Evolutionary conservation across 2,329 filamentous ascomycete species (phyloP), one percentile per base, ranked within the genome.

Genomic region (Aspergillus piperis): DNA sequence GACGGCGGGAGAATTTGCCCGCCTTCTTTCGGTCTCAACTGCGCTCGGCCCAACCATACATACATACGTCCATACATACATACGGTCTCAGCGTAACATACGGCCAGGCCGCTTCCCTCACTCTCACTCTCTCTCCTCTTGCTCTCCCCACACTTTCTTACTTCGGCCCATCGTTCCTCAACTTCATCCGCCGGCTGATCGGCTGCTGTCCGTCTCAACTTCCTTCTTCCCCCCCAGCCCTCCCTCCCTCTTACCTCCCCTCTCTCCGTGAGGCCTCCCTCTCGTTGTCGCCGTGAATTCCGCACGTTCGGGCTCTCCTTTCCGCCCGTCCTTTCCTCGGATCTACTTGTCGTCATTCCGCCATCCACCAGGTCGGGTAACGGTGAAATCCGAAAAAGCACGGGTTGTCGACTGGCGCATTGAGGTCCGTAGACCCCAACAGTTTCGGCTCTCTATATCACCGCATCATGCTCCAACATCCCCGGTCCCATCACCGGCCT

Each of bases 381-480:
- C 39, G 51, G 54, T 64, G 54, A 49, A 49, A 59, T 56, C 60
- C 49, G 62, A 71, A 36, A 36, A 36, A 68, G 68, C 67, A 70
- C 68, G 70, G 70, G 69, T 71, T 66, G 62, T 67, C 65, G 68
- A 71, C 74, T 75, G 72, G 74, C 73, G 75, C 74, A 75, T 76
- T 70, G 73, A 76, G 72, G 74, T 75, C 65, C 63, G 74, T 71
- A 65, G 54, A 64, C 17, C 38, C 41, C 52, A 17, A 54, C 39
- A 5, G 61, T 47, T 30, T 50, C 32, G 60, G 59, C 53, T 50
- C 25, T 51, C 58, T 15, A 41, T 36, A 42, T 55, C 50, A 27
- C 42, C 52, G 49, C 21, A 39, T 64, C 57, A 69, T 61, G 49
- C 41, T 63, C 58, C 62, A 63, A 49, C 50, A 55, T 63, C 57